Base-by-base conservation (phyloP, 2,329 filamentous ascomycete species). In the Aspergillus ruber region DNA sequence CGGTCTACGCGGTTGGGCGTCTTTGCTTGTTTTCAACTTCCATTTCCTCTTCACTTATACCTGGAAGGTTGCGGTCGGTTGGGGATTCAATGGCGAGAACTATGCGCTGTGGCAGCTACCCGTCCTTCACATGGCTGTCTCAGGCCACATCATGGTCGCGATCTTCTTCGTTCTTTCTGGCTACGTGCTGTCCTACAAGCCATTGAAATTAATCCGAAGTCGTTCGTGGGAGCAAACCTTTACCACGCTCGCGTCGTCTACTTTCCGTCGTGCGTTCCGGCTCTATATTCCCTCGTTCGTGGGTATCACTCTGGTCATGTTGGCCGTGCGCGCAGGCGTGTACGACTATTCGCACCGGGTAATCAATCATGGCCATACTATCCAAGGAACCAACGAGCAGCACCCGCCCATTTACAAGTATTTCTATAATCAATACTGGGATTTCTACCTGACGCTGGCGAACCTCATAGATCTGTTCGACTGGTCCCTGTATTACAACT, bases 131-230 rank as follows among this genome's bases (percentile, higher is more conserved):
- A 57, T 72, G 52, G 52, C 72, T 21, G 69, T 71, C 47, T 68
- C 70, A 3, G 71, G 73, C 20, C 71, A 74, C 50, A 68, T 74
- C 50, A 72, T 73, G 71, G 72, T 75, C 12, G 64, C 67, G 41
- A 69, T 74, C 33, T 75, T 75, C 59, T 75, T 75, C 54, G 67
- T 75, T 29, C 67, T 75, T 21, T 74, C 71, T 7, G 73, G 72
- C 44, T 75, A 75, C 48, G 71, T 73, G n/a, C 61, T 75, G 42
- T 72, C 70, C 23, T 68, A 68, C 48, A 69, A 69, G 48, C 68
- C 68, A 3, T 50, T 71, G 45, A 72, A 66, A 50, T 58, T 63
- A 33, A 69, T 71, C 45, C 66, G 65, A 32, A 63, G 50, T 47
- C 58, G 63, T 38, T 59, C 65, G 9, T 71, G 64, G 51, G 69